phyloP scores from a whole-genome alignment of 345 rosid species.

The Eucalyptus virginea region DNA sequence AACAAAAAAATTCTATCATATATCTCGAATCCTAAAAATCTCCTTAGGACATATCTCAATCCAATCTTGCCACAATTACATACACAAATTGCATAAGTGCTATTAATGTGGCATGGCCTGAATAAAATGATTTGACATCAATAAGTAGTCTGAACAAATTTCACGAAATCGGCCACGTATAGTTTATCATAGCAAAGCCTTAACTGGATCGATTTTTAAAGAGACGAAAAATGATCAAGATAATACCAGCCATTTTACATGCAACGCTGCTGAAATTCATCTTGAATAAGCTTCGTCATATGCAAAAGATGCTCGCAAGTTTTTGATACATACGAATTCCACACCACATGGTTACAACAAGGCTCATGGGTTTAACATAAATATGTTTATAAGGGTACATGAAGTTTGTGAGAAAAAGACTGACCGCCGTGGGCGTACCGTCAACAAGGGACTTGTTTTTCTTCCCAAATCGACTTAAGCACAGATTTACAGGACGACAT shows the following conservation, averaged over 20 bases:
- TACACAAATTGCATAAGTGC: background rate
- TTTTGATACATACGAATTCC: background rate
- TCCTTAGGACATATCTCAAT: background rate
- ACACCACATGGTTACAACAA: background rate
- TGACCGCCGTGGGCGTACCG: background rate
- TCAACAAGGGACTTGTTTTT: background rate
- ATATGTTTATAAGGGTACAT: background rate
- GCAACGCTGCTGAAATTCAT: background rate
- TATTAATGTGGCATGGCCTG: background rate
- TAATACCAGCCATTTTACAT: background rate
- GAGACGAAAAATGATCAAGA: background rate
- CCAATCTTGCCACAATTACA: background rate
- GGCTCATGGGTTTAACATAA: background rate
- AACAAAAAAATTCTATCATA: background rate
- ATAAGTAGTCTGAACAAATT: background rate
- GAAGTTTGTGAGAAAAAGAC: background rate
- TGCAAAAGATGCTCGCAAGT: background rate
- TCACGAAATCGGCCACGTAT: background rate
- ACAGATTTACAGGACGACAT: background rate
- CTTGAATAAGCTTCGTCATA: background rate
- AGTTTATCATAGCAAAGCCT: background rate
- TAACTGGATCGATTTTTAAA: background rate
- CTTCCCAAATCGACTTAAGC: background rate
- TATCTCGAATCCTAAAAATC: background rate
- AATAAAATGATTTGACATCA: background rate